Base-by-base conservation (phyloP, 1,139 yeast species). In the Arxiozyma heterogenica region DNA sequence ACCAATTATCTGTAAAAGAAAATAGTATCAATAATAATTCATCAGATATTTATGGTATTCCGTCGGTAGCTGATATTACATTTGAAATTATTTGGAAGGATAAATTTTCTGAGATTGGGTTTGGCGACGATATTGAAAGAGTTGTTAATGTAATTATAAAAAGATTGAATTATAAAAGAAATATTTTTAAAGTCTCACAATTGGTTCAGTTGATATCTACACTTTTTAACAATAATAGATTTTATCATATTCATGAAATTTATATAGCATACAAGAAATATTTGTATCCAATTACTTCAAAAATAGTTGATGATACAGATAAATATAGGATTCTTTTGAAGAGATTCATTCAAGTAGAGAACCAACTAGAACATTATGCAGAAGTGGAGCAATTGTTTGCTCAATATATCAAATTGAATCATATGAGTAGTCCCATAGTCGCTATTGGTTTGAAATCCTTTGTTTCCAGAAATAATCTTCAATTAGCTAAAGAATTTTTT, bases 401-500 rank as follows among this genome's bases (percentile, higher is more conserved):
- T 15, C 59, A 60, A 23, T 67, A 62, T 53, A 62, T 67, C 50
- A 61, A 64, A 52, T 54, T 53, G 20, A 62, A 63, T 1, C 51
- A 56, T 6, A 52, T 61, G 23, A 57, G 59, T 39, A 55, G 67
- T 5, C 27, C 41, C 1, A 54, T 62, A 15, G 54, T 65, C 11
- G 50, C 57, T 18, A 49, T 64, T n/a, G 71, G 70, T 2, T 55
- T 68, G 20, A 57, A 59, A 41, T 58, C 69, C 4, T 63, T 66
- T 51, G 55, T 66, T n/a, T 58, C 60, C 50, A 63, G 60, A 51
- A 61, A 60, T 30, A 65, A 67, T 51, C 50, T 60, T 41, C 64
- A 61, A 45, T 54, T 65, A 21, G 69, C 69, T n/a, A 66, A 63
- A 51, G 69, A 66, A 51, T 66, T 67, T 53, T 68, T 59, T 52